These are phyloP conservation scores for Xylaria telfairii DNA, from an alignment of 495 filamentous ascomycete species.

Conservation along the genomic window DNA sequence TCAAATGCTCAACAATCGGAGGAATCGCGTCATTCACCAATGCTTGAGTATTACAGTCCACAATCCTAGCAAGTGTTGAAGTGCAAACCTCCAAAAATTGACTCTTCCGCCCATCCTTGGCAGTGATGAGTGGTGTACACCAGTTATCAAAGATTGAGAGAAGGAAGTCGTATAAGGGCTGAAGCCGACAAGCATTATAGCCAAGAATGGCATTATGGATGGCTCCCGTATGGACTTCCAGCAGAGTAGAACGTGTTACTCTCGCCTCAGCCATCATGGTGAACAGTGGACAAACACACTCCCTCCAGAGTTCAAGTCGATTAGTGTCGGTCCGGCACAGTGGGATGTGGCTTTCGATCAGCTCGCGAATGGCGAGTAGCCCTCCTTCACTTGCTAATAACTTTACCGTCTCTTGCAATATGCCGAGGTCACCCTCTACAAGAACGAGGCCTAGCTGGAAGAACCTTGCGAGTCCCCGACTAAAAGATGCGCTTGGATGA, in stretches of 20 bases:
- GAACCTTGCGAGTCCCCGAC: constrained; percentile 9
- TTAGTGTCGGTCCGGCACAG: not conserved
- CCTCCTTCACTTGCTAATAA: constrained; percentile 25
- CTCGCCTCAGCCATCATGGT: constrained; percentile 24
- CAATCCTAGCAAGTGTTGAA: constrained; percentile 31
- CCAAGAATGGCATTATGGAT: constrained; percentile 29
- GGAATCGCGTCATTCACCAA: constrained; percentile 31
- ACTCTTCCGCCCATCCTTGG: constrained; percentile 19
- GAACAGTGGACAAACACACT: constrained; percentile 27
- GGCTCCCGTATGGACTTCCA: constrained; percentile 24
- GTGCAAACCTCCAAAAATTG: constrained; percentile 34
- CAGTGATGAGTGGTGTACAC: not conserved
- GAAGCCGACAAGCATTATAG: constrained; percentile 18
- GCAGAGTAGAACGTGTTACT: constrained; percentile 25
- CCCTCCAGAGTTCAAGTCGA: constrained; percentile 24
- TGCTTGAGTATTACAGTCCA: constrained; percentile 36
- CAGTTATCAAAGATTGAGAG: constrained; percentile 8
- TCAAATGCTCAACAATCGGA: constrained; percentile 21
- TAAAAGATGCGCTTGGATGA: not conserved
- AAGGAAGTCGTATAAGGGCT: constrained; percentile 28
- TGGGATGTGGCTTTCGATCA: constrained; percentile 24
- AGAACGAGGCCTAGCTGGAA: constrained; percentile 25
- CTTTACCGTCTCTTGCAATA: constrained; percentile 19
- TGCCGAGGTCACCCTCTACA: constrained; percentile 20
- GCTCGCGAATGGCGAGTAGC: constrained; percentile 17